Evolutionary conservation across 176 grass and related monocot species (phyloP), one percentile per base, ranked within the genome.

Genomic region (Themeda triandra): DNA sequence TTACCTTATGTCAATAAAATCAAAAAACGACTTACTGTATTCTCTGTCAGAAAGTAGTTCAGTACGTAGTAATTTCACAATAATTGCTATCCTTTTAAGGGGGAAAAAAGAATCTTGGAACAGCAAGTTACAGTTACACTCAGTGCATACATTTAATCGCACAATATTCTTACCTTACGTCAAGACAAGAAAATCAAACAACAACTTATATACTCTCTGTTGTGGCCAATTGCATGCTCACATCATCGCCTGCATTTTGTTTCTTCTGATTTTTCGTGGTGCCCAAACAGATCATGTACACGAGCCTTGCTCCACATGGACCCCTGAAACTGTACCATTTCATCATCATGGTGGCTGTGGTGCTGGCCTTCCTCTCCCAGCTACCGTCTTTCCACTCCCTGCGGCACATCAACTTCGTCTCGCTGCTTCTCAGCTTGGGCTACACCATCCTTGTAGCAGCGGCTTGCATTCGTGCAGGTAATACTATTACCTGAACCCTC

Each of bases 361-460:
- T 85, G 72, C 86, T 98, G 62, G 92, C 89, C 35, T 81, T 98
- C 53, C 93, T 98, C 27, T 95, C 96, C 21, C 96, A 98, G 78
- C 42, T 98, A 71, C 96, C 96, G 11, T 98, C 96, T 12, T 98
- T 98, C 76, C 93, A 98, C 75, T 98, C 96, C 4, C 77, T 98
- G 31, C 93, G 96, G 60, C 83, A 98, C 80, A 95, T 98, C 87
- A 98, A 98, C 85, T 88, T 98, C 24, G 89, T 54, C n/a, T 98
- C 96, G 0, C 83, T 98, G 27, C 27, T 98, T 39, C 85, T 98
- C 58, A 88, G 91, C 87, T 74, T 95, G 85, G 89, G 87, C 13
- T 98, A 98, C 87, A 92, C 89, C 33, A 78, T 86, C 60, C 93
- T 98, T 49, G 89, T 98, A 1, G 82, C 92, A 70, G 69, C 87